Conservation (phyloP, 1,139 yeast species). For the Lodderomyces elongisporus region DNA sequence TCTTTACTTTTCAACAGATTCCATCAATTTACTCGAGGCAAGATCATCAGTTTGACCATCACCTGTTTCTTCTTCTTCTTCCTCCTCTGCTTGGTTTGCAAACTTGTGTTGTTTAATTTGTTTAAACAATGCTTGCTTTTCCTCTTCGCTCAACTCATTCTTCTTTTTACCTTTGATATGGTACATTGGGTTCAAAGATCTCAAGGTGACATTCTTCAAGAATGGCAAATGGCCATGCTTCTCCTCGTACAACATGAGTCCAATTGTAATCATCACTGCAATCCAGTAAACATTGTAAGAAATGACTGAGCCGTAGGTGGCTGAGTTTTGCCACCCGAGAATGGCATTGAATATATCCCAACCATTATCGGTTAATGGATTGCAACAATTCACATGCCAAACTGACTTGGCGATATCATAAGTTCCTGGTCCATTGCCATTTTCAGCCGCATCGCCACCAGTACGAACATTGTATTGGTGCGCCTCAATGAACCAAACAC, state of each 20-base stretch:
- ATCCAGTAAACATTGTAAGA: conserved; percentile 85
- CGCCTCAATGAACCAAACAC: conserved; percentile 79
- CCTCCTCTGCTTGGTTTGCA: conserved; percentile 3
- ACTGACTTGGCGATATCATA: conserved; percentile 72
- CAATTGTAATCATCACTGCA: conserved; percentile 47
- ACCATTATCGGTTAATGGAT: conserved; percentile 81
- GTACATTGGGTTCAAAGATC: conserved; percentile 66
- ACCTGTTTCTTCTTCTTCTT: conserved; percentile 5
- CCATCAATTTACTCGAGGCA: conserved; percentile 3
- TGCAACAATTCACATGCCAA: conserved; percentile 95
- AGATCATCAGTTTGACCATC: conserved; percentile 5
- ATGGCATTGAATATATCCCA: conserved; percentile 81
- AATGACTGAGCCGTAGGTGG: conserved; percentile 82
- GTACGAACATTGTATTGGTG: conserved; percentile 56
- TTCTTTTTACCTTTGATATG: conserved; percentile 65
- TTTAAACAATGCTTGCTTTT: conserved; percentile 51
- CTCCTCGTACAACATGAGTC: conserved; percentile 68
- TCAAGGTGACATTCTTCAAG: conserved; percentile 46
- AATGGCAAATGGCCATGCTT: conserved; percentile 39
- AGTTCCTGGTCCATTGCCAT: conserved; percentile 90
- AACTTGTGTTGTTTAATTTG: conserved; percentile 15
- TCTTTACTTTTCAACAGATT: neutral
- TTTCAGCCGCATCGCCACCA: conserved; percentile 88
- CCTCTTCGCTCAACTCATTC: conserved; percentile 47
- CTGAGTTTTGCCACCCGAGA: conserved; percentile 40